Evolutionary conservation across 345 rosid species (phyloP).

Genomic region (Lumnitzera littorea): DNA sequence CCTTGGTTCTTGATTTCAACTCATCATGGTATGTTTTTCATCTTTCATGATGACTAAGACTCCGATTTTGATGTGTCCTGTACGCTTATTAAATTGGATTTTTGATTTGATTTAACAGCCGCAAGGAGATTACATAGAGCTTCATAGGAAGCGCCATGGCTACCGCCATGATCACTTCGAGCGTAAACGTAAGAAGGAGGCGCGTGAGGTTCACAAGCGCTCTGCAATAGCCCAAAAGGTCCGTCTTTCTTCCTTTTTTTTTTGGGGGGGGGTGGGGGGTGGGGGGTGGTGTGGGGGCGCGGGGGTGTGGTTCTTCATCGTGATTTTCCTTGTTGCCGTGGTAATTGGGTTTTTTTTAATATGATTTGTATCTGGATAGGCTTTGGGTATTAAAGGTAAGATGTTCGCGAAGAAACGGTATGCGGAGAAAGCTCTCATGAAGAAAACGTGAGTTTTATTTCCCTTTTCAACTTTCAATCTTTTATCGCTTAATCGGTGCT

Average conservation of each 20-base stretch:
- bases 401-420: conserved; percentile 69
- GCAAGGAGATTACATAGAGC: conserved; percentile 90
- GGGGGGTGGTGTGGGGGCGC: too few relatives aligned
- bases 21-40: too few relatives aligned
- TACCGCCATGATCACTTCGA: conserved; percentile 71
- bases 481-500: neutral
- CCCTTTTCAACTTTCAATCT: neutral
- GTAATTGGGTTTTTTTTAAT: too few relatives aligned
- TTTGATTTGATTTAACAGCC: conserved; percentile 31
- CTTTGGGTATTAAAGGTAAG: conserved; percentile 76
- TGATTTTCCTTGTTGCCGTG: neutral
- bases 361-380: conserved; percentile 14
- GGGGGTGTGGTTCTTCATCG: neutral
- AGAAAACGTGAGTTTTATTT: conserved; percentile 48
- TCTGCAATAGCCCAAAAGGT: conserved; percentile 68
- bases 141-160: conserved; percentile 78
- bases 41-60: too few relatives aligned
- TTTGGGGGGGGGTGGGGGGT: too few relatives aligned
- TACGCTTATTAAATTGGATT: neutral
- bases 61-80: neutral
- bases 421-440: conserved; percentile 71
- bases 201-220: conserved; percentile 77
- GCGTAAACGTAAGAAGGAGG: conserved; percentile 88
- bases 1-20: too few relatives aligned
- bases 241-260: neutral